Percentiles rank a stretch among this genome's conserved stretches.
Conservation (phyloP, 805 yeast species). For the Candida vartiovaarae region DNA sequence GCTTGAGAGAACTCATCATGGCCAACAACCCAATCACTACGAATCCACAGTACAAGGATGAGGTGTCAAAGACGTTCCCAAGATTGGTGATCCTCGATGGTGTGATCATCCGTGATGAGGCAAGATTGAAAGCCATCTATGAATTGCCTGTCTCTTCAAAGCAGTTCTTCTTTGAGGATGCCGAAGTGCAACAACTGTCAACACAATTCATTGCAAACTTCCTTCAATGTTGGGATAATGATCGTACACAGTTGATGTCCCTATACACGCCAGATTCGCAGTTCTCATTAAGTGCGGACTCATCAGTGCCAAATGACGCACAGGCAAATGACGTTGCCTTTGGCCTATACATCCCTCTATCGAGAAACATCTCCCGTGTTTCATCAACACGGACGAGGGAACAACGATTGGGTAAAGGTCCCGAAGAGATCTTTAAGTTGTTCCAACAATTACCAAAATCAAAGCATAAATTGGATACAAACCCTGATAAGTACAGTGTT, state of each 20-base stretch:
- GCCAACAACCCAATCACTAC: constrained; percentile 65
- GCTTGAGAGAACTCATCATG: constrained; percentile 70
- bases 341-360: constrained; percentile 62
- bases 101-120: constrained; percentile 66
- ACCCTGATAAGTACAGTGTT: constrained; percentile 64
- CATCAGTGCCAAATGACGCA: constrained; percentile 51
- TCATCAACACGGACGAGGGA: constrained; percentile 46
- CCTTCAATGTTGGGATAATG: constrained; percentile 74
- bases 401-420: constrained; percentile 61
- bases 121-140: constrained; percentile 42
- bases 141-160: constrained; percentile 48
- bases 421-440: constrained; percentile 49
- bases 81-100: constrained; percentile 74
- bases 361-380: constrained; percentile 70
- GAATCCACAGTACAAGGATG: constrained; percentile 44
- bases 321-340: constrained; percentile 36
- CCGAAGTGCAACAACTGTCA: constrained; percentile 59
- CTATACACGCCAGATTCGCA: constrained; percentile 80
- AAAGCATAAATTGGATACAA: constrained; percentile 57
- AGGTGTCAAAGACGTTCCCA: constrained; percentile 72
- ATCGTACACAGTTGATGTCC: constrained; percentile 59
- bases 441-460: constrained; percentile 74
- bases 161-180: constrained; percentile 76
- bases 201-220: constrained; percentile 75
- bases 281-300: constrained; percentile 74